phyloP scores from a whole-genome alignment of 2,329 filamentous ascomycete species.

The Trichothecium roseum region DNA sequence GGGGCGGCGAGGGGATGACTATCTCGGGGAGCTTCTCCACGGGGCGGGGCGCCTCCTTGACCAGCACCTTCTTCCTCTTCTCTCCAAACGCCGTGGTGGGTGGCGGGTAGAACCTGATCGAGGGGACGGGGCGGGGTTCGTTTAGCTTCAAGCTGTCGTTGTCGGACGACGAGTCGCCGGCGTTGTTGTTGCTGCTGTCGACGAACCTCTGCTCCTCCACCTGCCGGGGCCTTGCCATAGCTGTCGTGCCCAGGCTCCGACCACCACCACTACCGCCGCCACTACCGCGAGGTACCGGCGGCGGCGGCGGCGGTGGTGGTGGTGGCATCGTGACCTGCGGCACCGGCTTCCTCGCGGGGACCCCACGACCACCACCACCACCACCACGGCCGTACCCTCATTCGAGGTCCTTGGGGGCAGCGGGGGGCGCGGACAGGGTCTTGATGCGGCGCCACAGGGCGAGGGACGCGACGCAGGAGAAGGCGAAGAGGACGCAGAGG shows the following conservation, averaged over 20 bases:
- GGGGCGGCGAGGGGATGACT: slow-evolving; percentile 12
- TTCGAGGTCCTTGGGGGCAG: slow-evolving; percentile 35
- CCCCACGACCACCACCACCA: too few relatives aligned
- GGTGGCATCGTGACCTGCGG: too few relatives aligned
- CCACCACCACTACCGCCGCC: too few relatives aligned
- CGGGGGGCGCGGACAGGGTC: slow-evolving; percentile 15
- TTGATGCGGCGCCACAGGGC: slow-evolving; percentile 55
- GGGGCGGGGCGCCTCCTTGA: slow-evolving; percentile 10
- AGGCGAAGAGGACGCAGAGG: slow-evolving; percentile 60
- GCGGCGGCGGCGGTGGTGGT: too few relatives aligned
- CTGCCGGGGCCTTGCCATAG: slow-evolving; percentile 16
- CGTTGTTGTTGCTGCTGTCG: slow-evolving; percentile 15
- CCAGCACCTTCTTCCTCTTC: slow-evolving; percentile 10
- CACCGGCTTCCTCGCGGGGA: slow-evolving; percentile 12
- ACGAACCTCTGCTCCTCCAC: slow-evolving; percentile 20
- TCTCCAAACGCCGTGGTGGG: slow-evolving; percentile 25
- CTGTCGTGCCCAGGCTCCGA: slow-evolving; percentile 26
- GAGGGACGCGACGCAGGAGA: slow-evolving; percentile 46
- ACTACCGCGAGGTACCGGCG: too few relatives aligned
- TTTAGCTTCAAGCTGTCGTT: slow-evolving; percentile 15
- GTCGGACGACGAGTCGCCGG: slow-evolving; percentile 7
- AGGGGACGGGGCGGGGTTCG: slow-evolving; percentile 8
- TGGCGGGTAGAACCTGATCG: slow-evolving; percentile 21
- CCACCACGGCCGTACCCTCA: slow-evolving; percentile 40
- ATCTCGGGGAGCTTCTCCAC: slow-evolving; percentile 17